Evolutionary conservation across 768 basidiomycete genomes (phyloP).

Genomic region (Heimioporus sp.): DNA sequence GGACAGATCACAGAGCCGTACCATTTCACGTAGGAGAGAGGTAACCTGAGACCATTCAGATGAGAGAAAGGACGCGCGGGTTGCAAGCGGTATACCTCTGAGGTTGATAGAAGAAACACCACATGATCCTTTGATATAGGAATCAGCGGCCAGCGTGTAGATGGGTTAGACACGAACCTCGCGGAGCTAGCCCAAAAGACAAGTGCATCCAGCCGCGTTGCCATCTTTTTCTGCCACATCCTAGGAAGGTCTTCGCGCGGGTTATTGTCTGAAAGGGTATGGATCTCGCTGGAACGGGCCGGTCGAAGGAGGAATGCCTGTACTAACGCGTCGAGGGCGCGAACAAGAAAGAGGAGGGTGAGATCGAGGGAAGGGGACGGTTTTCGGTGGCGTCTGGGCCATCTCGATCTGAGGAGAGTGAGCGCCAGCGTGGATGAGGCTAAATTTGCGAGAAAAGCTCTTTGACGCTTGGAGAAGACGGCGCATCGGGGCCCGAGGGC

Average conservation of each 20-base stretch:
- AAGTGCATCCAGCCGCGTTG: conserved; percentile 59
- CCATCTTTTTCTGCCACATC: conserved; percentile 32
- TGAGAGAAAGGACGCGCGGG: neutral
- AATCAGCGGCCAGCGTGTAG: neutral
- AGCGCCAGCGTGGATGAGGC: conserved; percentile 58
- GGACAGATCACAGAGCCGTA: conserved; percentile 10
- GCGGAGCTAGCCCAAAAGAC: conserved; percentile 79
- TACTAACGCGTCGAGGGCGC: conserved; percentile 61
- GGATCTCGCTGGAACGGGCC: neutral
- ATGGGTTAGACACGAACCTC: conserved; percentile 43
- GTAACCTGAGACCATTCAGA: conserved; percentile 31
- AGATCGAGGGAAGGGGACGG: conserved; percentile 56
- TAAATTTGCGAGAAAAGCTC: conserved; percentile 57
- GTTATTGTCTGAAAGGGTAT: neutral
- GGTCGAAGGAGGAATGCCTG: conserved; percentile 47
- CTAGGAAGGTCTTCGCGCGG: conserved; percentile 24
- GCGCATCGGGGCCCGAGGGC: conserved; percentile 15
- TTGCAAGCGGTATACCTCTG: conserved; percentile 44
- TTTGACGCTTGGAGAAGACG: conserved; percentile 40
- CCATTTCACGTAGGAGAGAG: conserved; percentile 60
- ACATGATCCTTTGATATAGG: conserved; percentile 65
- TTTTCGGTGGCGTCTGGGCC: conserved; percentile 15
- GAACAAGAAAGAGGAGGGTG: conserved; percentile 63
- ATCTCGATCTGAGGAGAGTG: conserved; percentile 52
- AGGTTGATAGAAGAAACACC: conserved; percentile 84